Conservation (phyloP, 257 asterid species). For the Buddleja alternifolia region DNA sequence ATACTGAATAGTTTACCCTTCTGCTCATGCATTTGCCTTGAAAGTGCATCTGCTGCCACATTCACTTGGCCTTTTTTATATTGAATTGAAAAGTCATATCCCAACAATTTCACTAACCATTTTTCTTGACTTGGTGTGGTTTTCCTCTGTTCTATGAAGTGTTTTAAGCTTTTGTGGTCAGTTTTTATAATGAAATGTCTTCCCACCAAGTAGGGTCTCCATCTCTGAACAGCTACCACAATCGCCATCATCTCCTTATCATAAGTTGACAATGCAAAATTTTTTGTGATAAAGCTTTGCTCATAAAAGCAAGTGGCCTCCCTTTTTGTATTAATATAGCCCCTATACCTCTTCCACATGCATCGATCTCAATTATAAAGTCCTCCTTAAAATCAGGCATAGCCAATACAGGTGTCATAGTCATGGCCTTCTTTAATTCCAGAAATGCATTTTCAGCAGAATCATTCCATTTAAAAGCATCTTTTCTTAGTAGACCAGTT, state of each 20-base stretch:
- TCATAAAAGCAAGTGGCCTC: not conserved
- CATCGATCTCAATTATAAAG: not conserved
- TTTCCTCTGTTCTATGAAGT: not conserved
- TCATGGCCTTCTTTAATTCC: not conserved
- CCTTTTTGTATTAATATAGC: not conserved
- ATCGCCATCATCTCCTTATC: not conserved
- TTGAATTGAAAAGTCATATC: not conserved
- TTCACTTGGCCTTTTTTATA: not conserved
- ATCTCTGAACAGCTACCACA: not conserved
- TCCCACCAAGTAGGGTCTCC: not conserved
- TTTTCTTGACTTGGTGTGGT: not conserved
- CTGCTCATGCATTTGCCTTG: not conserved
- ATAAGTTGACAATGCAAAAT: not conserved
- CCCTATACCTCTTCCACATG: not conserved
- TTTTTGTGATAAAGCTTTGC: not conserved
- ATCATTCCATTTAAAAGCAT: not conserved
- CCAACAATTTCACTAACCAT: not conserved
- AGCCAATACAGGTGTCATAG: not conserved
- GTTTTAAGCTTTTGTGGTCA: not conserved
- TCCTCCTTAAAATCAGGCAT: not conserved
- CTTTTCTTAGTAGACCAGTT: no score
- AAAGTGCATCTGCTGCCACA: not conserved
- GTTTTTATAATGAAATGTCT: not conserved
- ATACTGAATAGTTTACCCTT: not conserved
- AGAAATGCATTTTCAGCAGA: not conserved